Evolutionary conservation across 2,329 filamentous ascomycete genomes (phyloP), one percentile per base, ranked within the genome.

Genomic region (Leptodontidium sp.): DNA sequence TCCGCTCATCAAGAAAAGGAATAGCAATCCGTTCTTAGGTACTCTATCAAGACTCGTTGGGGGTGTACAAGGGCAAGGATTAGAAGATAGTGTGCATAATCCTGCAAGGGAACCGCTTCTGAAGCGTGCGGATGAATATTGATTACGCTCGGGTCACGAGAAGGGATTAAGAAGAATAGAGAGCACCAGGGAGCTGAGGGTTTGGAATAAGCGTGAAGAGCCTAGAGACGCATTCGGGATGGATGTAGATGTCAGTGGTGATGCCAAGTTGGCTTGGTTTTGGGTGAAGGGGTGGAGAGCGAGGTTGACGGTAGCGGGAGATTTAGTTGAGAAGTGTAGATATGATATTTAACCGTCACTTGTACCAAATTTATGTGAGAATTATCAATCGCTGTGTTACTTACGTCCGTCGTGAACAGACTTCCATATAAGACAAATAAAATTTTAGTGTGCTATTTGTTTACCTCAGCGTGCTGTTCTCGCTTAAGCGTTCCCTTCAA

Each of bases 231-330:
- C 59, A 3, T 47, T n/a, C 4, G 65, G 61, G 4, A 59, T 45
- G 14, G 69, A 71, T 4, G 1, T 2, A 2, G 50, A 14, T 5
- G 3, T 38, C 1, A 8, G 17, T 35, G 32, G 29, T 2, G 53
- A 38, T 71, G 62, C 32, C 66, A 64, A 32, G n/a, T 8, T 70
- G 35, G 71, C 74, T 1, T 72, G 65, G 67, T 21, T 73, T 35
- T 75, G 70, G 71, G 67, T 72, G 17, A 69, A 72, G 61, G 73
- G 72, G 12, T 74, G 72, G 70, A 68, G 70, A 26, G 68, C 70
- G 11, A 66, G 71, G 40, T 40, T 75, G 47, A 68, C 68, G 35
- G 61, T 38, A 5, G 69, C 62, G n/a, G 68, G 74, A 2, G 73
- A 73, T 68, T 61, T 75, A 38, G 70, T 75, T 12, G 72, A 75